Conservation (phyloP, 1,284 basidiomycete species). For the Ceratobasidium sp. region DNA sequence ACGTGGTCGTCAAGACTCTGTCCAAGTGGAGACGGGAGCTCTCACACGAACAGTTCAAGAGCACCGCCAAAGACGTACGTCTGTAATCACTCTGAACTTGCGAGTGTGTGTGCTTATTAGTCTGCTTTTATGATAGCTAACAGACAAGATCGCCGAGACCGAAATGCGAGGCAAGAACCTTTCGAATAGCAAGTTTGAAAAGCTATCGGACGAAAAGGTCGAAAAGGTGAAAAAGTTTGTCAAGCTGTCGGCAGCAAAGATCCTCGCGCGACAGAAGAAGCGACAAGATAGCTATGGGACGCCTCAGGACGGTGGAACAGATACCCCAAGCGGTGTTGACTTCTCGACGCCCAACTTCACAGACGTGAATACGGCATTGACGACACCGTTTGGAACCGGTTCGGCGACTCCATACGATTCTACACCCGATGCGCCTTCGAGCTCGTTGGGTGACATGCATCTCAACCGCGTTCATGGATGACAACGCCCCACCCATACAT, state of each 20-base stretch:
- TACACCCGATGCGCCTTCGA: conserved; percentile 3
- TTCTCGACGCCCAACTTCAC: conserved; percentile 16
- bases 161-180: conserved; percentile 77
- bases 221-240: conserved; percentile 92
- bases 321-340: conserved; percentile 17
- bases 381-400: conserved; percentile 9
- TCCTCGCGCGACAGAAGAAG: conserved; percentile 29
- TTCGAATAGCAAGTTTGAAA: conserved; percentile 69
- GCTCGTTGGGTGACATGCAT: conserved; percentile 33
- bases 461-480: conserved; percentile 10
- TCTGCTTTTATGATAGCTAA: conserved; percentile 59
- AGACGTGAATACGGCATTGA: conserved; percentile 18
- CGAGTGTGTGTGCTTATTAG: too few species aligned
- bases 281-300: conserved; percentile 13
- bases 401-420: neutral
- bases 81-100: conserved; percentile 15
- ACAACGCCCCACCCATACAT: neutral
- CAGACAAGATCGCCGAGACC: conserved; percentile 83
- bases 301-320: conserved; percentile 2
- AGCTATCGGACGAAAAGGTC: conserved; percentile 84
- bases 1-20: conserved; percentile 90
- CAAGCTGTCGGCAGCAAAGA: conserved; percentile 53
- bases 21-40: conserved; percentile 84
- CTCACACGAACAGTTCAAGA: conserved; percentile 90
- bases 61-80: conserved; percentile 90